These are phyloP conservation scores for Guillardia theta DNA, from an alignment of 78 protist species.

Conservation along the genomic window DNA sequence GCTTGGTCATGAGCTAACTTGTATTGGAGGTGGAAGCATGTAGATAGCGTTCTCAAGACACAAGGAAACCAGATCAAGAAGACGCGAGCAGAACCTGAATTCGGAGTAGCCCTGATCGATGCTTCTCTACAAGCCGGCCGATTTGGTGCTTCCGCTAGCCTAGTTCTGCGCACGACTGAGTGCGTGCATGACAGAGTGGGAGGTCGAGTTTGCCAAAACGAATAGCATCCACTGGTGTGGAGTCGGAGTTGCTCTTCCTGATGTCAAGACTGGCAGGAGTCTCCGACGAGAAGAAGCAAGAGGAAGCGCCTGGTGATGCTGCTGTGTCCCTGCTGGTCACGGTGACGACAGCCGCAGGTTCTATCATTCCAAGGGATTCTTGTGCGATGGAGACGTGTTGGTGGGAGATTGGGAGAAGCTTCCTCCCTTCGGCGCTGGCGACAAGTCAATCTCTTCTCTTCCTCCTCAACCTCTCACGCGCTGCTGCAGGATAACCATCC, in stretches of 20 bases:
- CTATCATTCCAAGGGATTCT: background rate
- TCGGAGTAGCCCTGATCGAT: too few relatives aligned
- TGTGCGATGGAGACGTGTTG: background rate
- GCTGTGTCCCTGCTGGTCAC: background rate
- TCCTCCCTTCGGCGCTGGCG: background rate
- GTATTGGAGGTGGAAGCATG: too few relatives aligned
- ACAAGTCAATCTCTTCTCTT: background rate
- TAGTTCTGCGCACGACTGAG: too few relatives aligned
- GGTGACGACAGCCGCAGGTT: too few relatives aligned
- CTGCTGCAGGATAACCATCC: too few relatives aligned
- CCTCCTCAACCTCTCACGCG: too few relatives aligned
- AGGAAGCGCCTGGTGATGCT: background rate
- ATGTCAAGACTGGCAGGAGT: background rate
- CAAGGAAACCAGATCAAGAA: too few relatives aligned
- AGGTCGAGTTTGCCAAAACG: background rate
- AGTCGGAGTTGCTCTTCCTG: background rate
- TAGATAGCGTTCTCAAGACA: too few relatives aligned
- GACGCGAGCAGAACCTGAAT: too few relatives aligned
- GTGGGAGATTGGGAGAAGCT: background rate
- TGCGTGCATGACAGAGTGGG: constrained; percentile 36
- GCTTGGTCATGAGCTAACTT: too few relatives aligned
- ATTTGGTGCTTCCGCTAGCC: too few relatives aligned
- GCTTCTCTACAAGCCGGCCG: too few relatives aligned
- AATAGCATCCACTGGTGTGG: background rate
- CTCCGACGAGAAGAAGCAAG: background rate